Percentiles rank a stretch among this genome's conserved stretches.
These are phyloP conservation scores for Salvia miltiorrhiza DNA, from an alignment of 257 asterid species.

Conservation along the genomic window DNA sequence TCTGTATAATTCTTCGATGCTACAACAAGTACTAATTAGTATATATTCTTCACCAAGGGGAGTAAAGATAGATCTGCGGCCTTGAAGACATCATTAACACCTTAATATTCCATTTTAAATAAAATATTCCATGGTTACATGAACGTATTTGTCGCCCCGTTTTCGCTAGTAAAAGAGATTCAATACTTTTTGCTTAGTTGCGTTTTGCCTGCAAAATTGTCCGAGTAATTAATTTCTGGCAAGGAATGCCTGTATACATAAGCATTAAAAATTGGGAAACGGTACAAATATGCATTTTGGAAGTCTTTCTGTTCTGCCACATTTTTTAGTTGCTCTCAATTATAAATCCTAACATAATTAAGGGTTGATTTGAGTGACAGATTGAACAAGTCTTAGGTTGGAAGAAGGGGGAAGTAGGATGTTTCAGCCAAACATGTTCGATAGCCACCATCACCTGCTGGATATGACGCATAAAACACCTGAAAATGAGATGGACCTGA, in stretches of 20 bases:
- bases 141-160: not conserved
- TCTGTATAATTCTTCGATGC: too few relatives aligned
- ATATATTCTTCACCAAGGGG: not conserved
- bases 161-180: not conserved
- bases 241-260: too few relatives aligned
- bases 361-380: constrained; percentile 2
- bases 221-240: not conserved
- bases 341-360: not conserved
- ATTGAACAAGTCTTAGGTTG: constrained; percentile 10
- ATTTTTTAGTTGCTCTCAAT: not conserved
- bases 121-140: not conserved
- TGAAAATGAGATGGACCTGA: constrained; percentile 50
- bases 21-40: not conserved
- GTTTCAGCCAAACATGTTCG: constrained; percentile 72
- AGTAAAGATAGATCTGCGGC: constrained; percentile 21
- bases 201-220: not conserved
- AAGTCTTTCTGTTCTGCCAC: not conserved
- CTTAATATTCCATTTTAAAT: not conserved
- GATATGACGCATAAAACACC: constrained; percentile 53
- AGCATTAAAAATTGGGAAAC: too few relatives aligned
- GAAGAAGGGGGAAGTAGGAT: constrained; percentile 19
- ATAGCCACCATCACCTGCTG: constrained; percentile 56
- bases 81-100: constrained; percentile 12
- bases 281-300: not conserved
- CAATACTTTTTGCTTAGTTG: not conserved